Conservation (phyloP, 495 filamentous ascomycete genomes). For the Xylaria grammica region DNA sequence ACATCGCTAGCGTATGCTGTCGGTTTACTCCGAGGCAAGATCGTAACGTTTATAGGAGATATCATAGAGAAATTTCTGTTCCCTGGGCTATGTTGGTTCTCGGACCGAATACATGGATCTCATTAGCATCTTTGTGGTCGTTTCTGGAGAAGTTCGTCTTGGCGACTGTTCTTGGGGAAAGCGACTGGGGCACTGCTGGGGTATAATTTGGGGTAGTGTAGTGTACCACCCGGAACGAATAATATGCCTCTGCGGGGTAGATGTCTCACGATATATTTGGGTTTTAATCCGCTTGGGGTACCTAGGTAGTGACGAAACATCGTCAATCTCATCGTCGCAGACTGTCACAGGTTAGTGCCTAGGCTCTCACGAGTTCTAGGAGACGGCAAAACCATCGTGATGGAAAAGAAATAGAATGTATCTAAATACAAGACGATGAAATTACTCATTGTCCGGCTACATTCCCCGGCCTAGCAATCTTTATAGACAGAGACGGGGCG, state of each 20-base stretch:
- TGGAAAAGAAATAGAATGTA: no score
- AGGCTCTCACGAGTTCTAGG: no score
- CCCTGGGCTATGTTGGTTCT: neutral
- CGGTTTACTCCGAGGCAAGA: neutral
- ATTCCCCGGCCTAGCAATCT: no score
- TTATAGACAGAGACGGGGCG: no score
- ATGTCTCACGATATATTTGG: slow-evolving; percentile 9
- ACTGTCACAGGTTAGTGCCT: no score
- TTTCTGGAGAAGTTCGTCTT: neutral
- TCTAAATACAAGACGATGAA: no score
- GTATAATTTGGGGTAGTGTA: slow-evolving; percentile 1
- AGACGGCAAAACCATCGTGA: no score
- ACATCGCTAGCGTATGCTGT: slow-evolving; percentile 5
- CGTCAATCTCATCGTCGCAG: no score
- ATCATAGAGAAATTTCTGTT: neutral
- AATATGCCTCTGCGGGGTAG: slow-evolving; percentile 21
- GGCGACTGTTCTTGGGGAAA: neutral
- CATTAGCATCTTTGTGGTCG: slow-evolving; percentile 1
- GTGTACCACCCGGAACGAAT: neutral
- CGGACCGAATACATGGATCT: slow-evolving; percentile 23
- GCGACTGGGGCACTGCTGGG: no score
- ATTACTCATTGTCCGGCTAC: no score
- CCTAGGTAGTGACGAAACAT: no score
- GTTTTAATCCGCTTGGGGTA: no score
- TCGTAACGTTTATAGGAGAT: neutral